Evolutionary conservation across 768 basidiomycete genomes (phyloP).

Genomic region (Mycena haematopus): DNA sequence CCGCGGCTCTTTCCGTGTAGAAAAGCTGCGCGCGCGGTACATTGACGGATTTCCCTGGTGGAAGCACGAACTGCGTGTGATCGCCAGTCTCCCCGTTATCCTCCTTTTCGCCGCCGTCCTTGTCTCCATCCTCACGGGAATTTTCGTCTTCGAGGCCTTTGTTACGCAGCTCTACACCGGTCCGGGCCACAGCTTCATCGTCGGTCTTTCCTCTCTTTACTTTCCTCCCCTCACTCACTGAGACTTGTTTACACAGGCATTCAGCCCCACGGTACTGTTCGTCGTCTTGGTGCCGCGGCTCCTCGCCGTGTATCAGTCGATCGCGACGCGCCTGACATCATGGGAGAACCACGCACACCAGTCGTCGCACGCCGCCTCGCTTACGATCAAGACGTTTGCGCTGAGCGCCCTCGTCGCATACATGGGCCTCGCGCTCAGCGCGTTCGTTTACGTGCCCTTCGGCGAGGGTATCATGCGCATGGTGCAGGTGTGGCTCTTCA

Average conservation of each 20-base stretch:
- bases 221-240: background rate
- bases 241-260: constrained; percentile 54
- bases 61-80: constrained; percentile 70
- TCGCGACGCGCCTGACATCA: constrained; percentile 72
- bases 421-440: constrained; percentile 89
- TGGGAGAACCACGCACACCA: constrained; percentile 95
- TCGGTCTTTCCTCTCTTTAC: constrained; percentile 46
- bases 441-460: constrained; percentile 95
- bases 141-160: constrained; percentile 93
- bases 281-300: constrained; percentile 81
- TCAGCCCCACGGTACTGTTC: constrained; percentile 86
- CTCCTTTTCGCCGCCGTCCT: constrained; percentile 74
- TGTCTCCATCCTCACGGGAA: constrained; percentile 73
- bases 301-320: constrained; percentile 71
- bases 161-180: constrained; percentile 89
- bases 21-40: constrained; percentile 71
- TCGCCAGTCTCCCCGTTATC: constrained; percentile 77
- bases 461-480: constrained; percentile 82
- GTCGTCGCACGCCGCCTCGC: constrained; percentile 74
- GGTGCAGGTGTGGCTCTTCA: constrained; percentile 52
- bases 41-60: constrained; percentile 70
- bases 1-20: constrained; percentile 76
- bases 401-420: constrained; percentile 91
- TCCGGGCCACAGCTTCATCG: constrained; percentile 78
- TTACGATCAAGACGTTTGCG: constrained; percentile 91